Evolutionary conservation across 306 rosid species (phyloP), one percentile per base, ranked within the genome.

Genomic region (Vigna unguiculata): DNA sequence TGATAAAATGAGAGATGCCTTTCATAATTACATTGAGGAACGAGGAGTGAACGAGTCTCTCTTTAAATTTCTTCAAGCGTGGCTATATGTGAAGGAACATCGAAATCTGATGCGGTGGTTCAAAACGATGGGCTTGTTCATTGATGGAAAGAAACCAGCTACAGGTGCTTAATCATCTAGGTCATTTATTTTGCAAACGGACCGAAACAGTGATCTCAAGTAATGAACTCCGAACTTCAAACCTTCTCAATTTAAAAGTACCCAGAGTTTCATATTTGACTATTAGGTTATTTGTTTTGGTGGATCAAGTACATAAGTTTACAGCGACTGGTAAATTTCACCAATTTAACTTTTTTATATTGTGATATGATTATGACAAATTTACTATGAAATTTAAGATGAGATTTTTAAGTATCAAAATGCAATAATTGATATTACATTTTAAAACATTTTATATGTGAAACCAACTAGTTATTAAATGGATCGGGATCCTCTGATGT

Each of bases 41-140:
- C 91, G 98, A 74, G 98, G 96, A 7, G 72, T 95, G 54, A 90
- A 87, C 17, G 96, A 92, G 74, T 78, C 77, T 64, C 98, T 92
- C 79, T 94, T 94, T 64, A 91, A 85, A 45, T 94, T 92, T 85
- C 98, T 94, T 80, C 97, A 83, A 78, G 97, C 97, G 17, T 94
- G 98, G 98, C 89, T 92, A 14, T 94, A 92, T 78, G 98, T 94
- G 53, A 95, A 90, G 87, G 96, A 95, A 28, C 96, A 90, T 77
- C 86, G 98, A 72, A 89, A 87, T 85, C 87, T 89, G 15, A 20
- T 88, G 98, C 93, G 86, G 10, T 95, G 98, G 98, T 90, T 92
- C 84, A 92, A 86, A 78, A 83, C 90, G 0, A 78, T 75, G 64
- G 98, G 97, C 28, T 43, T 81, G 74, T 89, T 92, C 82, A 75